Conservation (phyloP, 495 filamentous ascomycete genomes). For the Aspergillus funiculosus region DNA sequence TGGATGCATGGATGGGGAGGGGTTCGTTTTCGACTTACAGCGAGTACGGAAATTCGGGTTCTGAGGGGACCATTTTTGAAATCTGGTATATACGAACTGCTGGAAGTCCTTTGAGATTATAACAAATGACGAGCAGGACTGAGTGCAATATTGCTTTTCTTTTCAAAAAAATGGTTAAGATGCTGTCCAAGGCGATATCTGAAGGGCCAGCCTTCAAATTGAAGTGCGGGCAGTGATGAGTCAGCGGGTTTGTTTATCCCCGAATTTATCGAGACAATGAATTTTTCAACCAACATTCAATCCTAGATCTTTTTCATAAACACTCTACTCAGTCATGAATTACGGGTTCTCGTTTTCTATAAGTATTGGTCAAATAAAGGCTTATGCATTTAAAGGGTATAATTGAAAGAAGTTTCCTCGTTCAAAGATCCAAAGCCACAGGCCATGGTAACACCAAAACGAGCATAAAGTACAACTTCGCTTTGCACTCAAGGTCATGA, state of each 20-base stretch:
- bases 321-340: not conserved
- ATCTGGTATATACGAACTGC: no score
- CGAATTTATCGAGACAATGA: no score
- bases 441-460: not conserved
- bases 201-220: no score
- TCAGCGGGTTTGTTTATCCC: no score
- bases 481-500: conserved; percentile 6
- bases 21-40: conserved; percentile 47
- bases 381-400: not conserved
- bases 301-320: not conserved
- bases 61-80: conserved; percentile 17
- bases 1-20: not conserved
- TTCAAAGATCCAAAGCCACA: not conserved
- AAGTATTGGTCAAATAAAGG: conserved; percentile 1
- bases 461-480: not conserved
- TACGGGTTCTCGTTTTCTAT: not conserved
- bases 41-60: conserved; percentile 62
- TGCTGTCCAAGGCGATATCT: no score
- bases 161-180: no score
- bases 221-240: no score
- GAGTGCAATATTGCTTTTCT: no score
- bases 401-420: not conserved
- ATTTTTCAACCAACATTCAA: no score
- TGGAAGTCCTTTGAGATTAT: no score
- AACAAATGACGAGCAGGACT: no score